phyloP scores from a whole-genome alignment of 345 rosid genomes.

The Barbarea vulgaris region DNA sequence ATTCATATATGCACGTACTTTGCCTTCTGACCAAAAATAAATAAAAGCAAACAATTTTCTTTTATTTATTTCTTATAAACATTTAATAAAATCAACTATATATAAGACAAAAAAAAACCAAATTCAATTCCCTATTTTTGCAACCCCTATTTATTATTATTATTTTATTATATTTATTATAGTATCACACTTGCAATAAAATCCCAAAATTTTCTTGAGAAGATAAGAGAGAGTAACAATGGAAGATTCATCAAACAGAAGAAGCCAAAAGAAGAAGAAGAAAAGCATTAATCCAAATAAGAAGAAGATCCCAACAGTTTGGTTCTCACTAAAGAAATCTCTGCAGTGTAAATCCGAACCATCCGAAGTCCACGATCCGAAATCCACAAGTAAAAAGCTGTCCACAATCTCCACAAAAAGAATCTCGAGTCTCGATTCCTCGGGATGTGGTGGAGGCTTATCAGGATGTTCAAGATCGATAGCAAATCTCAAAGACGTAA shows the following conservation, averaged over 20 bases:
- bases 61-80: background rate
- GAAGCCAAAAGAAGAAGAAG: slow-evolving; percentile 33
- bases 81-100: slow-evolving; percentile 11
- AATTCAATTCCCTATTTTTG: slow-evolving; percentile 15
- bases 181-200: slow-evolving; percentile 15
- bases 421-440: slow-evolving; percentile 9
- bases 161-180: background rate
- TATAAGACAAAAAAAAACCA: background rate
- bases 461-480: slow-evolving; percentile 99
- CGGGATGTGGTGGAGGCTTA: slow-evolving; percentile 56
- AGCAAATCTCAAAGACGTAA: slow-evolving; percentile 96
- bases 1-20: slow-evolving; percentile 31
- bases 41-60: background rate
- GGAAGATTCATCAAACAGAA: slow-evolving; percentile 40
- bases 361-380: slow-evolving; percentile 62
- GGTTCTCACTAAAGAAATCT: slow-evolving; percentile 70
- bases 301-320: slow-evolving; percentile 68
- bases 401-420: slow-evolving; percentile 63
- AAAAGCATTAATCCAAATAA: slow-evolving; percentile 15
- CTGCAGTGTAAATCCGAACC: slow-evolving; percentile 66
- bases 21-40: background rate
- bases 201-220: background rate
- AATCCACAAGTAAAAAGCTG: slow-evolving; percentile 53
- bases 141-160: background rate
- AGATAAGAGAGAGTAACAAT: slow-evolving; percentile 27